Evolutionary conservation across 805 yeast species (phyloP).

Genomic region (Lipomyces sp.): DNA sequence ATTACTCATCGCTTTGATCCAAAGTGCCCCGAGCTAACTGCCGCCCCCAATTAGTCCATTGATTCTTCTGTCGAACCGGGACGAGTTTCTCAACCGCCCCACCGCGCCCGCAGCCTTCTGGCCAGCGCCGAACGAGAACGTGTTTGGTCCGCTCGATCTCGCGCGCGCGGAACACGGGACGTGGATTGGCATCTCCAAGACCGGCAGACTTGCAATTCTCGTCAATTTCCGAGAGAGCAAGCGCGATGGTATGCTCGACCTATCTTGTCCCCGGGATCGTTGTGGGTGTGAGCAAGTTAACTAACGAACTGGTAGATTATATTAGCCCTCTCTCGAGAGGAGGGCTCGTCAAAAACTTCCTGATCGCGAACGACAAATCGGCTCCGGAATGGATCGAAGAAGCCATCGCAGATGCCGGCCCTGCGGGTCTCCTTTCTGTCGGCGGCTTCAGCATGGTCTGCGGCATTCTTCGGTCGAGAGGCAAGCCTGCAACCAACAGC

Average conservation of each 20-base stretch:
- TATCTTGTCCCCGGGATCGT: no score
- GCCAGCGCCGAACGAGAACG: constrained; percentile 26
- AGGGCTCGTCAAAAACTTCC: constrained; percentile 46
- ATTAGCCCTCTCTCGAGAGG: constrained; percentile 50
- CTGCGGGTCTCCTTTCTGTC: constrained; percentile 39
- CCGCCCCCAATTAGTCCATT: constrained; percentile 46
- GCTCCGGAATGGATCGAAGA: constrained; percentile 49
- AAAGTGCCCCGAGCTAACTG: no score
- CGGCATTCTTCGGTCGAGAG: constrained; percentile 44
- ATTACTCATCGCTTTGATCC: not conserved
- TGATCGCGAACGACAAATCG: constrained; percentile 36
- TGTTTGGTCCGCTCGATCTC: constrained; percentile 59
- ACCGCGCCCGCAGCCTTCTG: constrained; percentile 57
- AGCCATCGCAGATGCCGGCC: constrained; percentile 31
- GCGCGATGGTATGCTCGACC: constrained; percentile 30
- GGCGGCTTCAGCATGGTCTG: constrained; percentile 66
- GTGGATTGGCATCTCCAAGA: constrained; percentile 74
- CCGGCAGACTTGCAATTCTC: constrained; percentile 64
- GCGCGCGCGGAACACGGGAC: constrained; percentile 77
- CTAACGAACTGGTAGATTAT: constrained; percentile 1
- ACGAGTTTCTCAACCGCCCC: constrained; percentile 73
- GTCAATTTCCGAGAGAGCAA: constrained; percentile 65
- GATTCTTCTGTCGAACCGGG: constrained; percentile 77
- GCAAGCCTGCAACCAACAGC: not conserved
- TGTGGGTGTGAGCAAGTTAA: not conserved